These are phyloP conservation scores for Holtermannia corniformis DNA, from an alignment of 768 basidiomycete genomes.

Conservation along the genomic window DNA sequence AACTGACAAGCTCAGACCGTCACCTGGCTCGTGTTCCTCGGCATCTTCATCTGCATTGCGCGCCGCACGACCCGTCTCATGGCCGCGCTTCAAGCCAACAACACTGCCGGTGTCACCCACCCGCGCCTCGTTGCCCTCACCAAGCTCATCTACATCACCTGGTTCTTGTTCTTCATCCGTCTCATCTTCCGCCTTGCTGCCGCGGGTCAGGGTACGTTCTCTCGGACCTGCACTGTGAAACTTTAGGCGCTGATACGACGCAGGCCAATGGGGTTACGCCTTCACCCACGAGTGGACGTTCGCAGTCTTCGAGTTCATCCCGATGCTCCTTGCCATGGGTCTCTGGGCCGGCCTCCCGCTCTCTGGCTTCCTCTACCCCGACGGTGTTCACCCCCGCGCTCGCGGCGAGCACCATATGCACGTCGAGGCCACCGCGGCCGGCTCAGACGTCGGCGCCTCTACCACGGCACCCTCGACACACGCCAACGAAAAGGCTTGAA, in stretches of 20 bases:
- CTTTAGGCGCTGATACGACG: too few relatives aligned
- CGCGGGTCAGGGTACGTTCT: conserved; percentile 19
- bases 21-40: conserved; percentile 21
- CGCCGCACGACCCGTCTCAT: conserved; percentile 13
- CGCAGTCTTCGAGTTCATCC: background rate
- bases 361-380: background rate
- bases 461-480: background rate
- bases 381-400: background rate
- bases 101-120: conserved; percentile 7
- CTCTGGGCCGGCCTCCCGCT: background rate
- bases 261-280: background rate
- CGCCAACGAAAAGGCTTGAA: background rate
- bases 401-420: background rate
- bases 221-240: background rate
- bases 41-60: conserved; percentile 18
- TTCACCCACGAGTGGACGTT: background rate
- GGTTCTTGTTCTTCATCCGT: conserved; percentile 20
- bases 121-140: conserved; percentile 14
- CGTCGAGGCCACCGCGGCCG: background rate
- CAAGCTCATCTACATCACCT: conserved; percentile 14
- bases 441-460: too few relatives aligned
- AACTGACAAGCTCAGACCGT: conserved; percentile 10
- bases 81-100: background rate
- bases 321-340: background rate
- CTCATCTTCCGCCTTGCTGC: conserved; percentile 20